A percentile compares a stretch with the other conserved stretches of the same genome.
Conservation (phyloP, 2,329 filamentous ascomycete genomes). For the Phialophora tarda region DNA sequence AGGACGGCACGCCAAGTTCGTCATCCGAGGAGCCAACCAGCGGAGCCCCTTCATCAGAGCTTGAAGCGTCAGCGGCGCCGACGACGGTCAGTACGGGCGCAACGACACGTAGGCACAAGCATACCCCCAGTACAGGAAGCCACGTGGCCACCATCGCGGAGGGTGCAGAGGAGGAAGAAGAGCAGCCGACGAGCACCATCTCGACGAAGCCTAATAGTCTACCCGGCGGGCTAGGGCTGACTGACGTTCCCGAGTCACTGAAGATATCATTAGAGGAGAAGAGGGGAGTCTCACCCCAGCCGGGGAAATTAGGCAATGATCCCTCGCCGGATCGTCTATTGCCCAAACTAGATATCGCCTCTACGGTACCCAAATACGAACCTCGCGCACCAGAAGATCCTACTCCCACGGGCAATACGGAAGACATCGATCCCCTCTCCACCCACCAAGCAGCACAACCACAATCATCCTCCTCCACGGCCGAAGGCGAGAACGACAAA, state of each 20-base stretch:
- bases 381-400: slow-evolving; percentile 36
- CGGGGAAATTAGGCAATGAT: slow-evolving; percentile 11
- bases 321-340: slow-evolving; percentile 18
- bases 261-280: not conserved
- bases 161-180: slow-evolving; percentile 74
- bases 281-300: not conserved
- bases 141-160: slow-evolving; percentile 82
- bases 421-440: slow-evolving; percentile 32
- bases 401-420: slow-evolving; percentile 32
- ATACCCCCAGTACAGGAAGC: slow-evolving; percentile 78
- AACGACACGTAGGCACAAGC: slow-evolving; percentile 82
- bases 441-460: not conserved
- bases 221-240: slow-evolving; percentile 10
- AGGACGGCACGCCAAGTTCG: slow-evolving; percentile 42
- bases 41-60: slow-evolving; percentile 23
- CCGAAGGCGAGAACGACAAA: not conserved
- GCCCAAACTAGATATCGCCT: slow-evolving; percentile 30
- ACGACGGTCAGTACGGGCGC: slow-evolving; percentile 63
- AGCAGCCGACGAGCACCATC: slow-evolving; percentile 29
- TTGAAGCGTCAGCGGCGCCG: slow-evolving; percentile 48
- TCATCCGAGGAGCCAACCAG: slow-evolving; percentile 10
- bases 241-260: not conserved
- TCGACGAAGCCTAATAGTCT: slow-evolving; percentile 12
- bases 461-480: not conserved
- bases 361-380: slow-evolving; percentile 31